These are phyloP conservation scores for Ogataea methanolica DNA, from an alignment of 805 yeast species.

Conservation along the genomic window DNA sequence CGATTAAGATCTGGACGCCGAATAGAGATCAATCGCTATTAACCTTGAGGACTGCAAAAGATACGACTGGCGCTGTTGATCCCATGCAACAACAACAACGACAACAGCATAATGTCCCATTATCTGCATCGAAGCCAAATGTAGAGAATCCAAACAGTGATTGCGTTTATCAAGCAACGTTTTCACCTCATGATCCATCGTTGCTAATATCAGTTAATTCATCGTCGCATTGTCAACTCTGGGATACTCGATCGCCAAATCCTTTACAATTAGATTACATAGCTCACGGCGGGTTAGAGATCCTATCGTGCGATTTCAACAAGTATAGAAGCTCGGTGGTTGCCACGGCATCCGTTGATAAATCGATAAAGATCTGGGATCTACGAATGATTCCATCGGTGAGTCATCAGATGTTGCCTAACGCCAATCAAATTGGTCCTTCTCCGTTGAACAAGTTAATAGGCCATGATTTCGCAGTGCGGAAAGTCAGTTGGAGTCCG, in stretches of 20 bases:
- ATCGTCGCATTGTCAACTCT: conserved; percentile 67
- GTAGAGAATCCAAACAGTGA: conserved; percentile 34
- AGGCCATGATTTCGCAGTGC: conserved; percentile 88
- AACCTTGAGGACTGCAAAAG: conserved; percentile 42
- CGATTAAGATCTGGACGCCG: conserved; percentile 77
- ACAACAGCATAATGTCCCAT: conserved; percentile 21
- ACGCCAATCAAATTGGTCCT: conserved; percentile 47
- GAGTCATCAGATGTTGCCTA: conserved; percentile 32
- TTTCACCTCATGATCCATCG: conserved; percentile 81
- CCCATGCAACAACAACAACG: neutral
- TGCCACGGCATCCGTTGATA: conserved; percentile 93
- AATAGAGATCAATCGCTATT: conserved; percentile 48
- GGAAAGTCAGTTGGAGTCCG: conserved; percentile 85
- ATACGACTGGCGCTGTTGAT: conserved; percentile 16
- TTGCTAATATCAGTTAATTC: conserved; percentile 67
- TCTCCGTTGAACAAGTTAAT: conserved; percentile 70
- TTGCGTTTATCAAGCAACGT: conserved; percentile 76
- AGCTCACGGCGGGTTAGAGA: conserved; percentile 79
- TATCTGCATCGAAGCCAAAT: conserved; percentile 33
- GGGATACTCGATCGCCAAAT: conserved; percentile 75
- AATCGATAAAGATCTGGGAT: conserved; percentile 83
- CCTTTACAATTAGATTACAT: conserved; percentile 56
- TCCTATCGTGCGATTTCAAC: conserved; percentile 83
- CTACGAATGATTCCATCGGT: conserved; percentile 54
- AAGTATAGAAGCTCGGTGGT: conserved; percentile 75